Conservation (phyloP, 192 early-diverging fungal genomes). For the Entophlyctis luteolus region DNA sequence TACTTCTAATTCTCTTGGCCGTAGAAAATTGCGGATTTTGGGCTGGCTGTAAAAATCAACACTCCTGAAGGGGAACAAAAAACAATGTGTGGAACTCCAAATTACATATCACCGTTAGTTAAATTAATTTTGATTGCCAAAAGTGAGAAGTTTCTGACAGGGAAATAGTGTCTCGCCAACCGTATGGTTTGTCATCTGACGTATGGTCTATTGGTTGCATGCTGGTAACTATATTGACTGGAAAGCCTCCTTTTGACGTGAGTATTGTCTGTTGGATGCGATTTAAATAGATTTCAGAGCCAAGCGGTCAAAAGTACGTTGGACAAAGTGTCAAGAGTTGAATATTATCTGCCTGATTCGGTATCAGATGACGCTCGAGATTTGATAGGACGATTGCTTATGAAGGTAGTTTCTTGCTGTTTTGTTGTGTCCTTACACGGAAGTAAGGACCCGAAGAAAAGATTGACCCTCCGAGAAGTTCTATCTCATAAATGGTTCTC, state of each 20-base stretch:
- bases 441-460: constrained; percentile 47
- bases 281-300: constrained; percentile 33
- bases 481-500: constrained; percentile 49
- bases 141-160: constrained; percentile 14
- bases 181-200: constrained; percentile 69
- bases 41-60: constrained; percentile 57
- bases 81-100: constrained; percentile 76
- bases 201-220: constrained; percentile 78
- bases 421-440: not conserved
- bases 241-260: constrained; percentile 67
- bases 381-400: constrained; percentile 53
- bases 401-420: constrained; percentile 38
- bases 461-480: constrained; percentile 48
- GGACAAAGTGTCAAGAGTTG: constrained; percentile 50
- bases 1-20: not conserved
- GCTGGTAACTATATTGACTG: constrained; percentile 68
- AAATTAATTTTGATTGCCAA: constrained; percentile 11
- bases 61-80: constrained; percentile 56
- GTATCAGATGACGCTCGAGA: constrained; percentile 52
- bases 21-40: constrained; percentile 77
- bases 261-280: too few species aligned
- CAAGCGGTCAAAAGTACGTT: constrained; percentile 50
- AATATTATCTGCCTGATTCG: constrained; percentile 52
- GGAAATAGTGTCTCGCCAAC: constrained; percentile 66
- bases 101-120: constrained; percentile 72